These are phyloP conservation scores for Tothia fuscella DNA, from an alignment of 2,329 filamentous ascomycete genomes.

Conservation along the genomic window DNA sequence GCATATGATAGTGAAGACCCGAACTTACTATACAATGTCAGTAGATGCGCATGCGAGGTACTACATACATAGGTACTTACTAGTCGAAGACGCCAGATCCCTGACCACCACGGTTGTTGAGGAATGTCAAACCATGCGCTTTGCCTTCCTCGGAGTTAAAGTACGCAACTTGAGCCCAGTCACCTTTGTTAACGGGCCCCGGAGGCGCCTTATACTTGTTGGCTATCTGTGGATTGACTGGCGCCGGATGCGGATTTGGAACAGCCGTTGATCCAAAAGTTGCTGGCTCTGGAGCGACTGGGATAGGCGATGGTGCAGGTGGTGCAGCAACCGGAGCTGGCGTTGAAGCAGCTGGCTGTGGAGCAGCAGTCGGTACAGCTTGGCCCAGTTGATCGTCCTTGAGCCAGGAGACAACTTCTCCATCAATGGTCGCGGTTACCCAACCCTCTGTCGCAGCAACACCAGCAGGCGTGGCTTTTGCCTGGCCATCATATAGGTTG, in stretches of 20 bases:
- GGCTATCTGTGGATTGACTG: slow-evolving; percentile 4
- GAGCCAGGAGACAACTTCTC: slow-evolving; percentile 44
- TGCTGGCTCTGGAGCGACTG: slow-evolving; percentile 9
- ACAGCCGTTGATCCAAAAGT: background rate
- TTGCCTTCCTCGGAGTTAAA: slow-evolving; percentile 32
- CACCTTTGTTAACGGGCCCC: too few relatives aligned
- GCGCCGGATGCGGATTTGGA: background rate
- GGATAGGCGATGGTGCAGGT: slow-evolving; percentile 11
- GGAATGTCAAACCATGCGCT: slow-evolving; percentile 43
- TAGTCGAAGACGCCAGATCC: slow-evolving; percentile 46
- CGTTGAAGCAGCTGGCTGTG: slow-evolving; percentile 12
- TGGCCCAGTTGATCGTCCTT: slow-evolving; percentile 1
- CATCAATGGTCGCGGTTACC: slow-evolving; percentile 40
- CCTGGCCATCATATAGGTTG: slow-evolving; percentile 40
- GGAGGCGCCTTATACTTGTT: too few relatives aligned
- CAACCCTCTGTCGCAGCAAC: slow-evolving; percentile 11
- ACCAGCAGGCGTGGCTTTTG: slow-evolving; percentile 14
- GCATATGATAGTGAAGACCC: slow-evolving; percentile 48
- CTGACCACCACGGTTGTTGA: slow-evolving; percentile 45
- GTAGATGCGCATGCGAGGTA: slow-evolving; percentile 4
- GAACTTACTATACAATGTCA: slow-evolving; percentile 32
- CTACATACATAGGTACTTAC: slow-evolving; percentile 27
- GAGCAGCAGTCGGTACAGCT: slow-evolving; percentile 1
- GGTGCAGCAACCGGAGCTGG: slow-evolving; percentile 5
- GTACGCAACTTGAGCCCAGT: slow-evolving; percentile 35